Evolutionary conservation across 2,329 filamentous ascomycete genomes (phyloP).

Genomic region (Thelonectria olida): DNA sequence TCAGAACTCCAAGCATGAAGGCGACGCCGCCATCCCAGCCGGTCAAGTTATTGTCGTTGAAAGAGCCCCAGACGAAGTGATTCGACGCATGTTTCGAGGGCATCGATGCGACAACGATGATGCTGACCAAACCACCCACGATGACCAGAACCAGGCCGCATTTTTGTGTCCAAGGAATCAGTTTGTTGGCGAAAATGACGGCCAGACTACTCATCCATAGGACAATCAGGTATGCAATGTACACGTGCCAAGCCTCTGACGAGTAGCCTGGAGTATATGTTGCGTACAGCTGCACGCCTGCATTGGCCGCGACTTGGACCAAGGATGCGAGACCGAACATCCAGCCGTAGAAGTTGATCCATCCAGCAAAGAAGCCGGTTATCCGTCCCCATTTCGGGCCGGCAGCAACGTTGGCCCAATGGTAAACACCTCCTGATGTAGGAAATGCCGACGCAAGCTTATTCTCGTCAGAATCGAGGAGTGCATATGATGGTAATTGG

Average conservation of each 20-base stretch:
- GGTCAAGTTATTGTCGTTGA: constrained; percentile 36
- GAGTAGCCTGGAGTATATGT: constrained; percentile 27
- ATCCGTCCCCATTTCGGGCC: constrained; percentile 36
- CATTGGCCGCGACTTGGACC: constrained; percentile 37
- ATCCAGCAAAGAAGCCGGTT: constrained; percentile 36
- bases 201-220: constrained; percentile 31
- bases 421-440: constrained; percentile 36
- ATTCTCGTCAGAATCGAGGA: neutral
- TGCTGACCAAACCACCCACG: constrained; percentile 34
- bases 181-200: constrained; percentile 36
- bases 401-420: constrained; percentile 38
- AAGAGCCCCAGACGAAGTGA: constrained; percentile 35
- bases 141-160: constrained; percentile 35
- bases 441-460: constrained; percentile 38
- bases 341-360: constrained; percentile 42
- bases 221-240: constrained; percentile 33
- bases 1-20: constrained; percentile 37
- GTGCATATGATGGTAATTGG: neutral
- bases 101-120: constrained; percentile 34
- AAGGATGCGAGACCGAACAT: constrained; percentile 40
- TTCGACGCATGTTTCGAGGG: constrained; percentile 30
- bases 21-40: constrained; percentile 38
- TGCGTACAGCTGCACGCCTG: constrained; percentile 36
- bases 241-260: constrained; percentile 34
- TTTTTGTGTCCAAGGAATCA: constrained; percentile 37